Conservation (phyloP, 1,284 basidiomycete species). For the Cryptococcus sp. region DNA sequence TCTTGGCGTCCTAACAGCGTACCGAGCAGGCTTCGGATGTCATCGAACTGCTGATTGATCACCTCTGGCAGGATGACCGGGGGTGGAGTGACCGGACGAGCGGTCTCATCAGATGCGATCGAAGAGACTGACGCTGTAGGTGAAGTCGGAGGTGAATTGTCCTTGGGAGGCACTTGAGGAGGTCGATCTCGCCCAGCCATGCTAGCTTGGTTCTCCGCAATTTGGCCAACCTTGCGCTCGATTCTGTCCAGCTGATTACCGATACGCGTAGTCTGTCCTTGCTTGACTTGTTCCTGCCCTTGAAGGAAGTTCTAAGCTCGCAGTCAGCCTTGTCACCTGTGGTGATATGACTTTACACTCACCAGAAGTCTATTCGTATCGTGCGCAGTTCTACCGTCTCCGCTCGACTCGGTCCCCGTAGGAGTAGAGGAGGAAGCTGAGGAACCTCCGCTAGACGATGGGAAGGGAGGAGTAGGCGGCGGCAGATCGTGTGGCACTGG, state of each 20-base stretch:
- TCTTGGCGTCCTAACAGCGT: conserved; percentile 39
- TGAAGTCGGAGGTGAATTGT: conserved; percentile 21
- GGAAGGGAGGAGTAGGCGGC: conserved; percentile 12
- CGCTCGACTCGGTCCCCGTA: conserved; percentile 4
- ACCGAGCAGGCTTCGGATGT: conserved; percentile 41
- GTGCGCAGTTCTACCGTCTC: not conserved
- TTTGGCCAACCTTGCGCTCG: conserved; percentile 40
- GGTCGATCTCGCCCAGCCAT: conserved; percentile 28
- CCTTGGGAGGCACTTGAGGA: conserved; percentile 44
- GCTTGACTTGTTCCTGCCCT: conserved; percentile 44
- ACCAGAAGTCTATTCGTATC: conserved; percentile 3
- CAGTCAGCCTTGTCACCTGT: not conserved
- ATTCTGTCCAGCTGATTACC: conserved; percentile 48
- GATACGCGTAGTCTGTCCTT: conserved; percentile 39
- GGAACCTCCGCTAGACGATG: conserved; percentile 7
- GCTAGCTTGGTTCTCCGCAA: conserved; percentile 28
- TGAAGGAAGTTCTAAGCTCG: conserved; percentile 40
- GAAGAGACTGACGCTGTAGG: conserved; percentile 30
- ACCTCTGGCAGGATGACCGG: conserved; percentile 34
- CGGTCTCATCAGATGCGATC: conserved; percentile 35
- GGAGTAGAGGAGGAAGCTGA: conserved; percentile 4
- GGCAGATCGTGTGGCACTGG: conserved; percentile 25
- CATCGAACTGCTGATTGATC: conserved; percentile 37
- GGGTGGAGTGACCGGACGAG: conserved; percentile 44
- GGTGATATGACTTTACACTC: not conserved